Conservation (phyloP, 1,139 yeast species). For the Magnusiomyces fungicola region DNA sequence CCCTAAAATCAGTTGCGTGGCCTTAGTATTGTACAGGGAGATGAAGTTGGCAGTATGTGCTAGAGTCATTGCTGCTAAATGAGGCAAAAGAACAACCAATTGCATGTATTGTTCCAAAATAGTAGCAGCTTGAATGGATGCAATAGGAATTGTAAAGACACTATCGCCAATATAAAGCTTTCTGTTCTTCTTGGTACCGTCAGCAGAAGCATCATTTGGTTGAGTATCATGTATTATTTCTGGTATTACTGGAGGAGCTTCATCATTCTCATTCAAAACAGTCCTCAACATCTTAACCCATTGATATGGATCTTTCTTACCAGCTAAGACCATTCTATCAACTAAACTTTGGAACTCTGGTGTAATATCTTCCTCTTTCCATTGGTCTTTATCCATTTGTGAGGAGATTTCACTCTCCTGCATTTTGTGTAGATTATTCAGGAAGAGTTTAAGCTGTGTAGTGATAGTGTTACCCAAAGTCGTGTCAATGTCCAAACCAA, state of each 20-base stretch:
- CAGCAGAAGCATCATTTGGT: slow-evolving; percentile 6
- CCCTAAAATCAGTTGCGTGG: slow-evolving; percentile 58
- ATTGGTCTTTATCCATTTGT: slow-evolving; percentile 59
- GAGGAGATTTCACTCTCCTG: slow-evolving; percentile 41
- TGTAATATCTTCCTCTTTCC: slow-evolving; percentile 65
- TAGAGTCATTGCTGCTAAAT: slow-evolving; percentile 34
- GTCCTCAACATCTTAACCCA: slow-evolving; percentile 38
- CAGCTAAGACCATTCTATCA: slow-evolving; percentile 49
- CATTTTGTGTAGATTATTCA: slow-evolving; percentile 50
- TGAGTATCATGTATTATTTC: too few species aligned
- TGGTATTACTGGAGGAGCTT: background rate
- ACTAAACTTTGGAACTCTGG: slow-evolving; percentile 44
- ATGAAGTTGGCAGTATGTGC: slow-evolving; percentile 43
- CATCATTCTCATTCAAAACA: background rate
- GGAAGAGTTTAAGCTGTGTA: slow-evolving; percentile 58
- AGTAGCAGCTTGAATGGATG: slow-evolving; percentile 28
- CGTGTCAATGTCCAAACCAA: slow-evolving; percentile 56
- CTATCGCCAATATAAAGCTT: slow-evolving; percentile 30
- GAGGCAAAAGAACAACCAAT: slow-evolving; percentile 42
- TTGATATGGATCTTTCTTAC: slow-evolving; percentile 40
- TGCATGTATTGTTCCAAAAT: slow-evolving; percentile 44
- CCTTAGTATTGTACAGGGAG: slow-evolving; percentile 47
- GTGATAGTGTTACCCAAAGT: slow-evolving; percentile 59
- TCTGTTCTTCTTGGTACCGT: slow-evolving; percentile 17
- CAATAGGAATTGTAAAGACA: slow-evolving; percentile 36